A percentile compares a stretch with the other conserved stretches of the same genome.
Conservation (phyloP, 352 stramenopile genomes). For the Blastocystis sp. region DNA sequence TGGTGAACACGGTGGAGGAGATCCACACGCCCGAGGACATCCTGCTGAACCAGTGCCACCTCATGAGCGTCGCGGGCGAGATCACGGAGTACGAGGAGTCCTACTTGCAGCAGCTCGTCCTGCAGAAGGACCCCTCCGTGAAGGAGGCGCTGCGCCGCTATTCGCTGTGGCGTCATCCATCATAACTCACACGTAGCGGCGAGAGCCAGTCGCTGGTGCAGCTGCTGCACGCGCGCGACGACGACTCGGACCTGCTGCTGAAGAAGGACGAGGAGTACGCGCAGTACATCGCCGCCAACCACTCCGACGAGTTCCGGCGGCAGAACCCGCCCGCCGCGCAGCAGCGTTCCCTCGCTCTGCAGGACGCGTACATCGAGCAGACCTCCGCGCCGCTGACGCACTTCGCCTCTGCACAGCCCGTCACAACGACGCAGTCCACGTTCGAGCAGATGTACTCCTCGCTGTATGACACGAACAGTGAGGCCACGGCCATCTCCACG, state of each 20-base stretch:
- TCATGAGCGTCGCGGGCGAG: constrained; percentile 64
- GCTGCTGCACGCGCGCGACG: constrained; percentile 45
- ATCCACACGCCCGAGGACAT: constrained; percentile 67
- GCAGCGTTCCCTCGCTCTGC: background rate
- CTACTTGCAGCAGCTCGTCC: constrained; percentile 65
- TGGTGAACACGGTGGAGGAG: constrained; percentile 64
- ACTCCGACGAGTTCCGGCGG: background rate
- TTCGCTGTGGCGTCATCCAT: constrained; percentile 18
- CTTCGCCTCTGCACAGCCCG: background rate
- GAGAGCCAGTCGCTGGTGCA: constrained; percentile 53
- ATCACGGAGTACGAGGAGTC: constrained; percentile 68
- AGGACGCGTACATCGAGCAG: constrained; percentile 9
- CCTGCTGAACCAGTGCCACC: constrained; percentile 44
- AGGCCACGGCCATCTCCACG: background rate
- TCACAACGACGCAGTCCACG: background rate
- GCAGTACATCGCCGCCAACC: constrained; percentile 29
- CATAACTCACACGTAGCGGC: background rate
- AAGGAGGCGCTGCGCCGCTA: constrained; percentile 51
- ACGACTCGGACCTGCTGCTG: constrained; percentile 27
- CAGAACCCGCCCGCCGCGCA: background rate
- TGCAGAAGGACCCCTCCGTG: constrained; percentile 49
- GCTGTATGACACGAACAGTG: constrained; percentile 6
- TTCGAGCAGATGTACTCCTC: constrained; percentile 61
- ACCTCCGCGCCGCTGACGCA: background rate
- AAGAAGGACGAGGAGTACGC: constrained; percentile 67